These are phyloP conservation scores for Apiotrichum montevideense DNA, from an alignment of 1,284 basidiomycete species.

Conservation along the genomic window DNA sequence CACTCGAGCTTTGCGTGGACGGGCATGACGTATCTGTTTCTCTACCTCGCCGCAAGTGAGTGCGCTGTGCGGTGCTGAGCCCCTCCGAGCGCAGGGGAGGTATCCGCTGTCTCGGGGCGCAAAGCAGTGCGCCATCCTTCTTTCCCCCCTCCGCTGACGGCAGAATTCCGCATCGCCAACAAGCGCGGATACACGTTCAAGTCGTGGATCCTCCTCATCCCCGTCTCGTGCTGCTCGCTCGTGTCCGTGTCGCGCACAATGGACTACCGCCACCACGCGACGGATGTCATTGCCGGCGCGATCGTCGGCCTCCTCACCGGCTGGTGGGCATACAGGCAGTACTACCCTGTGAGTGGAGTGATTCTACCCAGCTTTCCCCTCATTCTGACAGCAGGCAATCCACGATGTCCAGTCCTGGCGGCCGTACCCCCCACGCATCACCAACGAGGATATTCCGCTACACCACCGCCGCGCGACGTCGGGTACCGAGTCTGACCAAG, in stretches of 20 bases:
- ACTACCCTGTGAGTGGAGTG: slow-evolving; percentile 36
- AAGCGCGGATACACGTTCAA: slow-evolving; percentile 71
- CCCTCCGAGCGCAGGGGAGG: neutral
- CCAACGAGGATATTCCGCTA: slow-evolving; percentile 20
- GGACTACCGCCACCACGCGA: slow-evolving; percentile 45
- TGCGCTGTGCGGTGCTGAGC: neutral
- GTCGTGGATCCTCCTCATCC: slow-evolving; percentile 74
- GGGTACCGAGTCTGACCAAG: neutral
- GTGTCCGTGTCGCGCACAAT: slow-evolving; percentile 83
- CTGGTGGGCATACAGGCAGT: slow-evolving; percentile 44
- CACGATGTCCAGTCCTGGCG: slow-evolving; percentile 27
- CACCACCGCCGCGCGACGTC: neutral
- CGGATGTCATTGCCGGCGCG: slow-evolving; percentile 40
- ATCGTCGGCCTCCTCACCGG: slow-evolving; percentile 33
- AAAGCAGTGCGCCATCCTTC: too few relatives aligned
- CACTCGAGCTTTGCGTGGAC: slow-evolving; percentile 62
- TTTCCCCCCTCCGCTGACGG: too few relatives aligned
- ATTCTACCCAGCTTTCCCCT: neutral
- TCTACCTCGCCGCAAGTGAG: slow-evolving; percentile 51
- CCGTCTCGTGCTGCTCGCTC: slow-evolving; percentile 69
- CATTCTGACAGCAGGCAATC: slow-evolving; percentile 22
- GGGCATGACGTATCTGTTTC: slow-evolving; percentile 44
- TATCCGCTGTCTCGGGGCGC: too few relatives aligned
- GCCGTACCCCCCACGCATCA: slow-evolving; percentile 39
- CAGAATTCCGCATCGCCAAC: slow-evolving; percentile 82